Evolutionary conservation across 148 eudicot species (phyloP).

Genomic region (Chenopodium quinoa): DNA sequence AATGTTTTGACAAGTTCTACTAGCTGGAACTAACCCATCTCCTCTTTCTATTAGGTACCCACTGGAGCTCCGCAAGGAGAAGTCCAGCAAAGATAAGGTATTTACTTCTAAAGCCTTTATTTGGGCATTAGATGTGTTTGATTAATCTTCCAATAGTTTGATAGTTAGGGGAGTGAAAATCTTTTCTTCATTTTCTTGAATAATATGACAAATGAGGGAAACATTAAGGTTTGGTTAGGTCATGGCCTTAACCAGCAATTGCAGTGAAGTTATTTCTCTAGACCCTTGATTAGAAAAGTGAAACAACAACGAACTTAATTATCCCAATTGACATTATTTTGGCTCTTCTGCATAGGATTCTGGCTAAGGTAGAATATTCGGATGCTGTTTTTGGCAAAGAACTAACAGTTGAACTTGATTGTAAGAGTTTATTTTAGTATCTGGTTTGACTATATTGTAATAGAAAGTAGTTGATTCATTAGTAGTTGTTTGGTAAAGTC

Average conservation of each 20-base stretch:
- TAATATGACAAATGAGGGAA: neutral
- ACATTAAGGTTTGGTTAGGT: neutral
- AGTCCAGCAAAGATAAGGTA: slow-evolving; percentile 87
- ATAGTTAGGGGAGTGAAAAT: neutral
- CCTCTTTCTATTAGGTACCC: slow-evolving; percentile 64
- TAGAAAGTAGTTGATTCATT: neutral
- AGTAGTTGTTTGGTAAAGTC: neutral
- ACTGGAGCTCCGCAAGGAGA: slow-evolving; percentile 90
- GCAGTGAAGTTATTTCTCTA: neutral
- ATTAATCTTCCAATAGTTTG: neutral
- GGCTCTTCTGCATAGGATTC: neutral
- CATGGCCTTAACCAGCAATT: neutral
- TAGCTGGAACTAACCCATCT: slow-evolving; percentile 10
- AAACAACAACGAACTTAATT: neutral
- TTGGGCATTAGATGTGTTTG: neutral
- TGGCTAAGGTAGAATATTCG: neutral
- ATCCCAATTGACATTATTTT: neutral
- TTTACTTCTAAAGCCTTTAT: neutral
- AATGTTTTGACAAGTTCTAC: neutral
- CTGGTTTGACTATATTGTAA: neutral
- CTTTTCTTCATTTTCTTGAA: neutral
- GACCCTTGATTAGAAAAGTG: neutral
- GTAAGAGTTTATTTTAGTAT: neutral
- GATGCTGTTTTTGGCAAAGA: neutral
- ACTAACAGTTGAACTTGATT: neutral